Evolutionary conservation across 1,284 basidiomycete genomes (phyloP).

Genomic region (Moniliella sp.): DNA sequence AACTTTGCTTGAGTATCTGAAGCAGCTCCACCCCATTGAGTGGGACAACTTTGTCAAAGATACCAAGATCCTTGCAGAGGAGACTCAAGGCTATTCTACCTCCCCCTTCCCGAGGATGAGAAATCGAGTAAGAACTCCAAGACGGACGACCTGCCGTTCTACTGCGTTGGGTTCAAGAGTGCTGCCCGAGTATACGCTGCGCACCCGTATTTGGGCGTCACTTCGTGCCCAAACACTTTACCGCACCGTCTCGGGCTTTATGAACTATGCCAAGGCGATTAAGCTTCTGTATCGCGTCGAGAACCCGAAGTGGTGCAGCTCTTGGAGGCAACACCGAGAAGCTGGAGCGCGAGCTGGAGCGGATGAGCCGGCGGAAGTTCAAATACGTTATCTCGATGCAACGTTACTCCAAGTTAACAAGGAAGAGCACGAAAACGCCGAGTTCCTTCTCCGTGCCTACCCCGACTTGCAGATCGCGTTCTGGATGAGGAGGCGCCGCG

Average conservation of each 20-base stretch:
- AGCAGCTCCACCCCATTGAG: constrained; percentile 89
- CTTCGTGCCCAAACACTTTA: constrained; percentile 91
- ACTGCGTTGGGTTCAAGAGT: constrained; percentile 99
- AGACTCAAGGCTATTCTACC: constrained; percentile 63
- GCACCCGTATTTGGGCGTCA: constrained; percentile 96
- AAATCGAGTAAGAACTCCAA: constrained; percentile 21
- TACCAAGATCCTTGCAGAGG: constrained; percentile 93
- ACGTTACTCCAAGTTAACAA: constrained; percentile 97
- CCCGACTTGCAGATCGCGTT: constrained; percentile 95
- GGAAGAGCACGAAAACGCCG: constrained; percentile 95
- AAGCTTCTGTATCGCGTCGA: constrained; percentile 97
- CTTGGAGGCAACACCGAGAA: constrained; percentile 94
- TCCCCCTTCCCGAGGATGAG: constrained; percentile 39
- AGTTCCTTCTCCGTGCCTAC: constrained; percentile 95
- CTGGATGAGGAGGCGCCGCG: constrained; percentile 75
- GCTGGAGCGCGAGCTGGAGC: constrained; percentile 82
- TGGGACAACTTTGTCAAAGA: constrained; percentile 99
- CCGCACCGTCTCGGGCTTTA: constrained; percentile 96
- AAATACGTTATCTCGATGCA: constrained; percentile 99
- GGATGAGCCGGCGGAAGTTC: constrained; percentile 94
- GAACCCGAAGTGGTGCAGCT: constrained; percentile 94
- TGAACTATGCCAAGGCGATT: constrained; percentile 99
- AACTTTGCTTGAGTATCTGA: constrained; percentile 45
- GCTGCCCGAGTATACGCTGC: constrained; percentile 88
- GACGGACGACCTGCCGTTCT: constrained; percentile 90